Evolutionary conservation across 139 green algal species (phyloP).

Genomic region (Chlorella sp.): DNA sequence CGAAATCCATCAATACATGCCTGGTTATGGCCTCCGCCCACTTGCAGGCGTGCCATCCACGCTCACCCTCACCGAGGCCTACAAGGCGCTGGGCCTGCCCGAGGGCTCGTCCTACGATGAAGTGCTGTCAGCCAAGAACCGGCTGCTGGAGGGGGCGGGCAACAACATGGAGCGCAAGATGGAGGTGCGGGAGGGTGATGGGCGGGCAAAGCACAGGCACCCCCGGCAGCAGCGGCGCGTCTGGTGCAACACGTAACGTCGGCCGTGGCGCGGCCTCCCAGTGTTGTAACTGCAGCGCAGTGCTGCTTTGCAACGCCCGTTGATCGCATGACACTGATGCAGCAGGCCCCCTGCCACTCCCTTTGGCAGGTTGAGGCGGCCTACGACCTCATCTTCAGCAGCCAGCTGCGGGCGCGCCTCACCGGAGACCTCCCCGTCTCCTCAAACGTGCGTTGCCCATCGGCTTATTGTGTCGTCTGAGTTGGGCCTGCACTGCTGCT

Average conservation of each 20-base stretch:
- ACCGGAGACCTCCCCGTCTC: constrained; percentile 55
- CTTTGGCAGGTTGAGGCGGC: constrained; percentile 38
- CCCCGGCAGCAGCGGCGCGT: no score
- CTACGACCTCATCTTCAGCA: constrained; percentile 48
- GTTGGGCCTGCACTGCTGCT: background rate
- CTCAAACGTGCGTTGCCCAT: constrained; percentile 31
- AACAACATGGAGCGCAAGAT: constrained; percentile 10
- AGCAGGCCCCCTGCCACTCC: no score
- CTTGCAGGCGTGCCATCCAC: background rate
- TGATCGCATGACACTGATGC: no score
- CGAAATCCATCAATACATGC: no score
- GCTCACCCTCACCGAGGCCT: constrained; percentile 56
- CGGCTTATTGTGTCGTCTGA: no score
- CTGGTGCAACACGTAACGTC: no score
- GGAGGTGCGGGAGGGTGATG: background rate
- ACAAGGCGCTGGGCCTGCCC: constrained; percentile 55
- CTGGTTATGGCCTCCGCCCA: no score
- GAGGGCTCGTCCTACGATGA: constrained; percentile 55
- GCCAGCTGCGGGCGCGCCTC: constrained; percentile 56
- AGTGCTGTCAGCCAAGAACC: constrained; percentile 70
- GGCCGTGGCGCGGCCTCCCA: no score
- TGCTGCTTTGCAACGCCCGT: no score
- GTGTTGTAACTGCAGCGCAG: no score
- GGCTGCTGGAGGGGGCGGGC: constrained; percentile 38
- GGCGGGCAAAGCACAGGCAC: no score